Conservation (phyloP, 331 rosid genomes). For the Ulmus americana region DNA sequence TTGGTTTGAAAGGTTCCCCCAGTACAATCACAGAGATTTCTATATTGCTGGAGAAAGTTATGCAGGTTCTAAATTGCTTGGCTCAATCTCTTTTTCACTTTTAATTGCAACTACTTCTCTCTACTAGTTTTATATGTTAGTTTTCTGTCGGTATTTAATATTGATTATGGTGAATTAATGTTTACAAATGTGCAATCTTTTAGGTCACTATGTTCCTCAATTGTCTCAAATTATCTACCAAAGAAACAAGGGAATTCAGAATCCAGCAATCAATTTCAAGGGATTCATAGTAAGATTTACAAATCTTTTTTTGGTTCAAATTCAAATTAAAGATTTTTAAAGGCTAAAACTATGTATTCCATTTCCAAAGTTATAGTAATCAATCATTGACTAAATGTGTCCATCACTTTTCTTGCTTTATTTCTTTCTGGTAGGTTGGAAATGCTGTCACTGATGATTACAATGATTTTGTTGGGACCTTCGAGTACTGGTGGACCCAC, state of each 20-base stretch:
- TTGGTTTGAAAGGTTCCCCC: conserved; percentile 96
- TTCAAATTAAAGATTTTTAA: neutral
- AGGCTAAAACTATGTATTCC: neutral
- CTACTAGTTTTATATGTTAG: neutral
- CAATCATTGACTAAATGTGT: conserved; percentile 9
- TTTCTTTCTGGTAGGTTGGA: conserved; percentile 54
- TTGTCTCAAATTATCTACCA: conserved; percentile 61
- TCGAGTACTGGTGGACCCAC: conserved; percentile 89
- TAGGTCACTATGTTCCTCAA: conserved; percentile 95
- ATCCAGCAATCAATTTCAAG: conserved; percentile 67
- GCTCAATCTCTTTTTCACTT: neutral
- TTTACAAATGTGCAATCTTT: conserved; percentile 19
- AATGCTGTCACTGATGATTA: conserved; percentile 84
- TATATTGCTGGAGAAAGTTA: conserved; percentile 95
- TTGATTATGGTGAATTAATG: conserved; percentile 2
- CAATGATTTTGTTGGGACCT: conserved; percentile 76
- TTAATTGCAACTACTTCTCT: neutral
- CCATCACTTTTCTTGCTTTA: conserved; percentile 9
- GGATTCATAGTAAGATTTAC: conserved; percentile 70
- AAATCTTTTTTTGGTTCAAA: neutral
- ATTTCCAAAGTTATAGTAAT: conserved; percentile 3
- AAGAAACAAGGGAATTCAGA: conserved; percentile 55
- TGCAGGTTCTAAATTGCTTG: conserved; percentile 49
- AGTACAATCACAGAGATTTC: conserved; percentile 79
- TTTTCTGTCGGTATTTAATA: neutral